Evolutionary conservation across 176 grass and related monocot genomes (phyloP).

Genomic region (Juncus effusus): DNA sequence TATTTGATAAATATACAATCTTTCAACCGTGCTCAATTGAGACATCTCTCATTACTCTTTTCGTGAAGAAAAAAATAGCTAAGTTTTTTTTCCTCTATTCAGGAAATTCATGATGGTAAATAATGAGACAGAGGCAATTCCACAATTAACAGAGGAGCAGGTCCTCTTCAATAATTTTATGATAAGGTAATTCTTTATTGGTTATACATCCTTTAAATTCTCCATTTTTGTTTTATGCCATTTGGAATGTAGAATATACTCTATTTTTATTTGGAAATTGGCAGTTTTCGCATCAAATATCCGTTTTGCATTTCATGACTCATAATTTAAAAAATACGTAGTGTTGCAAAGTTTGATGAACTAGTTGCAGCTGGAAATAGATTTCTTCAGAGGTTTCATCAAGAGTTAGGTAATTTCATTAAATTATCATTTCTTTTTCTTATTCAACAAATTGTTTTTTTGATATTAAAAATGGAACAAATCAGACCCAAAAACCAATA

Average conservation of each 20-base stretch:
- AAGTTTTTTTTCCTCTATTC: no score
- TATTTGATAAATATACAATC: no score
- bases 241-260: neutral
- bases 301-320: neutral
- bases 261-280: neutral
- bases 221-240: neutral
- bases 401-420: constrained; percentile 40
- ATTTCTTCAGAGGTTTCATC: constrained; percentile 43
- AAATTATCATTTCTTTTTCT: constrained; percentile 4
- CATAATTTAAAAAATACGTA: constrained; percentile 15
- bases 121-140: constrained; percentile 5
- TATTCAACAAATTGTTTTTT: neutral
- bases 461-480: no score
- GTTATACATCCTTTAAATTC: neutral
- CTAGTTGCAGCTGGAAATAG: constrained; percentile 44
- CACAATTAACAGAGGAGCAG: constrained; percentile 2
- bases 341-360: constrained; percentile 48
- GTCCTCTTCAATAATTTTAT: constrained; percentile 41
- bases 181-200: constrained; percentile 28
- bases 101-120: constrained; percentile 10
- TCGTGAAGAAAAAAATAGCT: no score
- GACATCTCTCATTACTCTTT: no score
- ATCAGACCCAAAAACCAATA: neutral
- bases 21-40: no score
- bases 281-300: neutral